A percentile compares a stretch with the other conserved stretches of the same genome.
Conservation (phyloP, 169 alveolate genomes). For the Perkinsus olseni region DNA sequence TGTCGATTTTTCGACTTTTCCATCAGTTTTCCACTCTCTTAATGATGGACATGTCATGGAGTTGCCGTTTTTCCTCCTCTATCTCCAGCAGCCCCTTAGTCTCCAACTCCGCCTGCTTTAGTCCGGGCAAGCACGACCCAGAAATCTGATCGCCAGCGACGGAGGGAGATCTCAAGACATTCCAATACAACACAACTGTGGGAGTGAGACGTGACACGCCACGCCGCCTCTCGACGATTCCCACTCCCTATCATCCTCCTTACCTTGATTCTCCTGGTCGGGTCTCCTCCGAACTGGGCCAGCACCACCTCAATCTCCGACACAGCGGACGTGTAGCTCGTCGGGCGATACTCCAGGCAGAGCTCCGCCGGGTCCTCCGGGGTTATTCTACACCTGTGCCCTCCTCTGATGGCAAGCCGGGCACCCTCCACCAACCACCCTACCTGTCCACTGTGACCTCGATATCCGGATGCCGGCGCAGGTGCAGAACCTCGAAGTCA, state of each 20-base stretch:
- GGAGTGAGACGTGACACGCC: too few relatives aligned
- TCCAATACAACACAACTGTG: too few relatives aligned
- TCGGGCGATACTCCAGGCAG: neutral
- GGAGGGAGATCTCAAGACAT: neutral
- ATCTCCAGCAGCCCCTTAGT: neutral
- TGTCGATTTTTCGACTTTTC: neutral
- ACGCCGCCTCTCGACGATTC: too few relatives aligned
- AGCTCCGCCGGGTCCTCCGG: neutral
- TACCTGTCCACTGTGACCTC: neutral
- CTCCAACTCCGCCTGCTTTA: neutral
- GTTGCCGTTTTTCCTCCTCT: neutral
- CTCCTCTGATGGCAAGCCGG: neutral
- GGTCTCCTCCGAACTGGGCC: neutral
- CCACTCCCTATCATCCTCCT: neutral
- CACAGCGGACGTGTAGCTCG: neutral
- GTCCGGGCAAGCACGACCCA: neutral
- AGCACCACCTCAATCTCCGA: neutral
- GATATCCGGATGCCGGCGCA: neutral
- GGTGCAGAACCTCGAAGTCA: neutral
- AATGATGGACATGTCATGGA: neutral
- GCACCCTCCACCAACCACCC: neutral
- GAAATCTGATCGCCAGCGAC: neutral
- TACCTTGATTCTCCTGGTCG: neutral
- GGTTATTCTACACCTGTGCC: neutral
- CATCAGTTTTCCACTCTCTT: neutral